Conservation (phyloP, 176 grass and related monocot species). For the Triticum timopheevii region DNA sequence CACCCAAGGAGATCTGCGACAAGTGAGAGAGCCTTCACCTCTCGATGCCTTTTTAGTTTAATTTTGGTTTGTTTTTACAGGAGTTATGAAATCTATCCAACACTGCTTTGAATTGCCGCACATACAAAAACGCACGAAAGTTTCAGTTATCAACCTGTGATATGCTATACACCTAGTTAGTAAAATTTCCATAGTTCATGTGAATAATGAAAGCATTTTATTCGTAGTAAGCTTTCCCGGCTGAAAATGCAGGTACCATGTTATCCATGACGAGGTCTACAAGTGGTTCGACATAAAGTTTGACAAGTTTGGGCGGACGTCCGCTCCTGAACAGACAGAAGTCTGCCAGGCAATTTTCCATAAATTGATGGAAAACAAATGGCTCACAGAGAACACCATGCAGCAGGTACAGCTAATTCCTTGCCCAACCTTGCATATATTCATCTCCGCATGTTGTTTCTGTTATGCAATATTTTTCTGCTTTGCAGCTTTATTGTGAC, state of each 20-base stretch:
- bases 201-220: slow-evolving; percentile 8
- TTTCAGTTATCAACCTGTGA: slow-evolving; percentile 10
- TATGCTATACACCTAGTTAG: background rate
- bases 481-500: slow-evolving; percentile 82
- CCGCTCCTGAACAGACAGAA: slow-evolving; percentile 77
- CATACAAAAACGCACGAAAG: background rate
- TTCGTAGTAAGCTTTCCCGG: slow-evolving; percentile 18
- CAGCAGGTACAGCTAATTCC: slow-evolving; percentile 67
- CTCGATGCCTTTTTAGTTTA: background rate
- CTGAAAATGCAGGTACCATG: slow-evolving; percentile 66
- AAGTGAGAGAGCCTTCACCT: slow-evolving; percentile 56
- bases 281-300: slow-evolving; percentile 98
- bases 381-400: slow-evolving; percentile 96
- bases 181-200: background rate
- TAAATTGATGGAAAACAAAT: slow-evolving; percentile 89
- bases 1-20: slow-evolving; percentile 92
- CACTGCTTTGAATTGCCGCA: background rate
- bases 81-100: background rate
- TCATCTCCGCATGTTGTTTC: slow-evolving; percentile 7
- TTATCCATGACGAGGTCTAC: slow-evolving; percentile 83
- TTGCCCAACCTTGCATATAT: background rate
- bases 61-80: background rate
- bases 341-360: slow-evolving; percentile 91
- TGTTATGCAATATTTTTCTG: background rate
- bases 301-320: slow-evolving; percentile 93